Conservation (phyloP, 805 yeast species). For the Candida manassasensis region DNA sequence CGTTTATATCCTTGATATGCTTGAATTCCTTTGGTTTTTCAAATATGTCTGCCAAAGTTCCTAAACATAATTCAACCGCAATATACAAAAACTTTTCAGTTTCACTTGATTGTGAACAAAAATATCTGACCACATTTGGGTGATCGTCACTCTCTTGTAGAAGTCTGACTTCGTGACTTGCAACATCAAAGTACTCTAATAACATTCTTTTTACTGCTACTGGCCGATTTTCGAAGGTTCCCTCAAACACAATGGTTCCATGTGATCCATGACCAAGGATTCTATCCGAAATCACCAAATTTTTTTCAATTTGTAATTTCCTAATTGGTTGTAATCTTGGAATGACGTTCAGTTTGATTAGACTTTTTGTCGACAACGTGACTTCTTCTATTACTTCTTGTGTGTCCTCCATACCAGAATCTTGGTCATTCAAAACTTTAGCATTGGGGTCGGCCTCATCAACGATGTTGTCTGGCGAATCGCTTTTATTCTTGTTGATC, state of each 20-base stretch:
- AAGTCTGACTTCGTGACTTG: conserved; percentile 83
- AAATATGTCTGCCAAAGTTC: conserved; percentile 81
- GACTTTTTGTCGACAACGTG: conserved; percentile 24
- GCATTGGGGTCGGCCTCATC: conserved; percentile 8
- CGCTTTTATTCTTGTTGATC: conserved; percentile 18
- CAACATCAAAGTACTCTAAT: conserved; percentile 88
- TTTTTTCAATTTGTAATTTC: conserved; percentile 42
- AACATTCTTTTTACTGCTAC: conserved; percentile 96
- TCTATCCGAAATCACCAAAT: conserved; percentile 60
- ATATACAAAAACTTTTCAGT: conserved; percentile 79
- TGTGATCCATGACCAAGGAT: conserved; percentile 95
- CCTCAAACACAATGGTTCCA: conserved; percentile 91
- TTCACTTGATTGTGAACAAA: conserved; percentile 79
- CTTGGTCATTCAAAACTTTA: conserved; percentile 4
- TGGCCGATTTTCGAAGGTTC: conserved; percentile 85
- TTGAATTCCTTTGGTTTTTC: conserved; percentile 47
- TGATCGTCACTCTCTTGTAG: conserved; percentile 95
- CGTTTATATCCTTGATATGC: conserved; percentile 13
- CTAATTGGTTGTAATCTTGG: conserved; percentile 18
- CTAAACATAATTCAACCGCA: conserved; percentile 87
- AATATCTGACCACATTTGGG: conserved; percentile 90
- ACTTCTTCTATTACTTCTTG: conserved; percentile 8
- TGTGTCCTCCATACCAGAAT: too few species aligned
- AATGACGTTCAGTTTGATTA: conserved; percentile 18
- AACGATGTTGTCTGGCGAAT: conserved; percentile 7